phyloP scores from a whole-genome alignment of 192 early-diverging fungal genomes.

The Gaertneriomyces semiglobifer region DNA sequence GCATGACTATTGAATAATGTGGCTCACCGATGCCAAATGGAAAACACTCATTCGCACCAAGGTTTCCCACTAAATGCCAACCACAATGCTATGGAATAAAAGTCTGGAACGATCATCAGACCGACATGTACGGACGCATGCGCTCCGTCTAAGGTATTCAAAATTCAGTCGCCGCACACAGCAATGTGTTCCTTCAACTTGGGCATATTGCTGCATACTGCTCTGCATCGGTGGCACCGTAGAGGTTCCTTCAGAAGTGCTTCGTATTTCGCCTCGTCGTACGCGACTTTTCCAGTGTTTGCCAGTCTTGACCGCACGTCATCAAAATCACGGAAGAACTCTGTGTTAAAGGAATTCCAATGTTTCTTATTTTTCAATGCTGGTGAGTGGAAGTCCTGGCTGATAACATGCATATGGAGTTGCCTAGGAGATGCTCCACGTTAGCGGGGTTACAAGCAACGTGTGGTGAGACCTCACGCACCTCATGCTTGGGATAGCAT shows the following conservation, averaged over 20 bases:
- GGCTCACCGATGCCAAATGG: no score
- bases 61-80: no score
- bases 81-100: no score
- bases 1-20: no score
- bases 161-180: background rate
- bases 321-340: conserved; percentile 50
- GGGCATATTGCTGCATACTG: conserved; percentile 40
- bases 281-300: conserved; percentile 34
- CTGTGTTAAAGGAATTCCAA: conserved; percentile 63
- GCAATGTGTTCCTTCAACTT: conserved; percentile 45
- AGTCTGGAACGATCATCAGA: no score
- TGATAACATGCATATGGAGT: conserved; percentile 64
- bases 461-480: conserved; percentile 10
- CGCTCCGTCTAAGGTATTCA: no score
- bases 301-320: conserved; percentile 38
- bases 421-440: conserved; percentile 26
- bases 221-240: conserved; percentile 50
- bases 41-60: no score
- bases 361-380: conserved; percentile 57
- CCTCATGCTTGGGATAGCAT: conserved; percentile 57
- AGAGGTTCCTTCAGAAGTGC: conserved; percentile 44
- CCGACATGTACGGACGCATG: no score
- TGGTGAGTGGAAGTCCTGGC: conserved; percentile 53
- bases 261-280: conserved; percentile 32
- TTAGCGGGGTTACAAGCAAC: background rate